phyloP scores from a whole-genome alignment of 352 stramenopile species.

The Blastocystis sp. region DNA sequence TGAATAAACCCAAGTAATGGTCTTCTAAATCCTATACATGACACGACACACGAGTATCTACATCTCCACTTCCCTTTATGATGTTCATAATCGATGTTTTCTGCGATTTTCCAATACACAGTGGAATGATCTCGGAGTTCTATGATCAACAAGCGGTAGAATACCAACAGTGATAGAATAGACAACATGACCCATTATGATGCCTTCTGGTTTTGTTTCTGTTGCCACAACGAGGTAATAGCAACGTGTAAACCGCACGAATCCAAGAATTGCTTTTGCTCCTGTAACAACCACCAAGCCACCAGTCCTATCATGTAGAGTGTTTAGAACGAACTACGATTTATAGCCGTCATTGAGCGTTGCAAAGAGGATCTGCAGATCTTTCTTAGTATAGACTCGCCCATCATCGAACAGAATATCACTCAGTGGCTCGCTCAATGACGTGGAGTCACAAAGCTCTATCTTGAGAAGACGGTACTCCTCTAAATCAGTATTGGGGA shows the following conservation, averaged over 20 bases:
- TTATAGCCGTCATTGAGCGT: slow-evolving; percentile 65
- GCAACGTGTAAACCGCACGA: slow-evolving; percentile 91
- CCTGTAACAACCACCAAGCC: slow-evolving; percentile 69
- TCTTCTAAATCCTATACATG: slow-evolving; percentile 68
- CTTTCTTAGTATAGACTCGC: slow-evolving; percentile 50
- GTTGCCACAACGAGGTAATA: slow-evolving; percentile 98
- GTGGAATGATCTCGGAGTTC: slow-evolving; percentile 61
- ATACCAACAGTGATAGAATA: slow-evolving; percentile 81
- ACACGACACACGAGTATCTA: slow-evolving; percentile 64
- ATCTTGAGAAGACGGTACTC: slow-evolving; percentile 32
- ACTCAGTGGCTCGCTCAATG: background rate
- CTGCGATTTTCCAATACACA: slow-evolving; percentile 62
- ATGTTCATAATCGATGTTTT: slow-evolving; percentile 70
- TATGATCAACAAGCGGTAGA: background rate
- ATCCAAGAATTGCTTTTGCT: slow-evolving; percentile 91
- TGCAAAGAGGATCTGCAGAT: slow-evolving; percentile 58
- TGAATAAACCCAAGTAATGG: slow-evolving; percentile 88
- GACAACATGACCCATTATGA: slow-evolving; percentile 86
- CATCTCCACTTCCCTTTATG: slow-evolving; percentile 70
- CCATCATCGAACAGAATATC: slow-evolving; percentile 64
- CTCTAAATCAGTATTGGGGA: background rate
- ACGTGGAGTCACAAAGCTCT: background rate
- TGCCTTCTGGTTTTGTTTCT: slow-evolving; percentile 88
- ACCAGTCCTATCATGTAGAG: slow-evolving; percentile 17
- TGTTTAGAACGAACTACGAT: slow-evolving; percentile 50